These are phyloP conservation scores for Exsudoporus frostii DNA, from an alignment of 768 basidiomycete genomes.

Conservation along the genomic window DNA sequence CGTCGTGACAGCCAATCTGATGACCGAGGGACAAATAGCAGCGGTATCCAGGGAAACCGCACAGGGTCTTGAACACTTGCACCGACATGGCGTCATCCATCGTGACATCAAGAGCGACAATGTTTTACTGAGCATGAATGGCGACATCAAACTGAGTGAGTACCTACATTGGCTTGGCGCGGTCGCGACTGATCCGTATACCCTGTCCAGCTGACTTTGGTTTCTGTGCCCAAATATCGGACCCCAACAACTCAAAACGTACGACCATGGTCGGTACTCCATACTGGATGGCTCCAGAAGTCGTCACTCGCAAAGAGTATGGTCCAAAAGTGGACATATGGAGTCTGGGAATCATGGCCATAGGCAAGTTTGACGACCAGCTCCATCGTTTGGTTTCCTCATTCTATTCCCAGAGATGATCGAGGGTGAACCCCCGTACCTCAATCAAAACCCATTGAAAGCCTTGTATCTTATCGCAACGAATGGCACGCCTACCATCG, in stretches of 20 bases:
- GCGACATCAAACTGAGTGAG: conserved; percentile 97
- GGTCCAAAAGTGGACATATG: conserved; percentile 99
- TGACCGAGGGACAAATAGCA: conserved; percentile 98
- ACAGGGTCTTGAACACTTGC: conserved; percentile 92
- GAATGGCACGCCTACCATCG: conserved; percentile 94
- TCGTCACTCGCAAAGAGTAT: conserved; percentile 96
- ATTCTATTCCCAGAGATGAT: conserved; percentile 75
- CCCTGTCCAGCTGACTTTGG: conserved; percentile 82
- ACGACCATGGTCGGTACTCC: conserved; percentile 99
- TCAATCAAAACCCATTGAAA: conserved; percentile 95
- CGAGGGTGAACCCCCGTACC: conserved; percentile 94
- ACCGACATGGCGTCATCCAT: conserved; percentile 96
- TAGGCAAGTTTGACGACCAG: conserved; percentile 51
- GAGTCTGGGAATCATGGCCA: conserved; percentile 95
- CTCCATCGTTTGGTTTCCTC: conserved; percentile 2
- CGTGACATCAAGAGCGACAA: conserved; percentile 99
- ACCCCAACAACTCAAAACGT: conserved; percentile 83
- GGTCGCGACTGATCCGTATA: not conserved
- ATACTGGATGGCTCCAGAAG: conserved; percentile 99
- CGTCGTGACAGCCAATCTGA: conserved; percentile 83
- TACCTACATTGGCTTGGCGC: conserved; percentile 19
- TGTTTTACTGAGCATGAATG: conserved; percentile 85
- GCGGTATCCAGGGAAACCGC: conserved; percentile 92
- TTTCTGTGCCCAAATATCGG: conserved; percentile 97
- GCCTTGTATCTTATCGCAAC: conserved; percentile 98